A percentile compares a stretch with the other conserved stretches of the same genome.
Conservation (phyloP, 805 yeast genomes). For the Saturnispora sekii region DNA sequence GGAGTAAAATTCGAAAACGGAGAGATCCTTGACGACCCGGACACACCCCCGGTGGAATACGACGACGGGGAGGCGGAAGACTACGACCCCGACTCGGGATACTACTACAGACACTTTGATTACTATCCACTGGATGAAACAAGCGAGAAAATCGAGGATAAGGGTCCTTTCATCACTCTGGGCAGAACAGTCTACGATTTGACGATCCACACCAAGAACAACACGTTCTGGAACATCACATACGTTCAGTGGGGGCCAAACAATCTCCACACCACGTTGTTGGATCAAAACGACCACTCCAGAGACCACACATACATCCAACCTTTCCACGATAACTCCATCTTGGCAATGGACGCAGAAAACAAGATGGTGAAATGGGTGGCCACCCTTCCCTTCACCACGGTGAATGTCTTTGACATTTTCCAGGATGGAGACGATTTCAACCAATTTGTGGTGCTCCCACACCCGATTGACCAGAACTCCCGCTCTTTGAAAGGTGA, state of each 20-base stretch:
- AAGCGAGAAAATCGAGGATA: slow-evolving; percentile 9
- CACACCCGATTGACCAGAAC: slow-evolving; percentile 48
- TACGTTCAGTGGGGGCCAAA: slow-evolving; percentile 91
- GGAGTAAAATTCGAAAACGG: slow-evolving; percentile 25
- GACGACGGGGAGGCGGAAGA: background rate
- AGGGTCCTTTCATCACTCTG: slow-evolving; percentile 35
- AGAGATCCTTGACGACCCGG: slow-evolving; percentile 1
- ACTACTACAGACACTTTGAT: too few species aligned
- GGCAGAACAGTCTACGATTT: slow-evolving; percentile 70
- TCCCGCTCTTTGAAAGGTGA: background rate
- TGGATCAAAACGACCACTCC: slow-evolving; percentile 42
- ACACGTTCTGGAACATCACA: slow-evolving; percentile 74
- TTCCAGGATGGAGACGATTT: slow-evolving; percentile 26
- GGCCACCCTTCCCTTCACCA: slow-evolving; percentile 57
- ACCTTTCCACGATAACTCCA: slow-evolving; percentile 72
- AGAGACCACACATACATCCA: slow-evolving; percentile 69
- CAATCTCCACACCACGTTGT: slow-evolving; percentile 53
- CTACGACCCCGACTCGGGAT: background rate
- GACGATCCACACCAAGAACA: slow-evolving; percentile 64
- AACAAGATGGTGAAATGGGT: slow-evolving; percentile 76
- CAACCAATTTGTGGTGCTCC: slow-evolving; percentile 41
- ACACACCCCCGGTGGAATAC: background rate
- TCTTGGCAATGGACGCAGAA: slow-evolving; percentile 63
- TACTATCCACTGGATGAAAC: slow-evolving; percentile 10
- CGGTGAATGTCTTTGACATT: slow-evolving; percentile 74